Base-by-base conservation (phyloP, 805 yeast genomes). In the Metahyphopichia silvanorum region DNA sequence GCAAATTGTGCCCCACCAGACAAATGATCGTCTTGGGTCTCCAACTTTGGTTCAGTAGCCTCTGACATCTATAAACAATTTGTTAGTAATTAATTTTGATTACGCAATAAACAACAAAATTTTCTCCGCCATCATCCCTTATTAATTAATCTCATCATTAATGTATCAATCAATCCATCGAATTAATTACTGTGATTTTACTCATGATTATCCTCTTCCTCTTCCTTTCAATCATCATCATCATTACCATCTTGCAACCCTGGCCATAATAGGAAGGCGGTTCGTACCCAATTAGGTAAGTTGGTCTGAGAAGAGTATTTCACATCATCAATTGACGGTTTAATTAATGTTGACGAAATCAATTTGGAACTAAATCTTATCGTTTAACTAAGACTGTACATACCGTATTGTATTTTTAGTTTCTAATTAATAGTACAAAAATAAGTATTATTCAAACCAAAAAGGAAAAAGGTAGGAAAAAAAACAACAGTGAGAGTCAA, bases 41-140 rank as follows among this genome's bases (percentile, higher is more conserved):
- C 70, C 51, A 64, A 53, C 45, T 66, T 66, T 34, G 64, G 46
- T 36, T 63, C 66, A 26, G 64, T 57, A 42, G 57, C 64, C 43
- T 60, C 65, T 40, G 70, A 64, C 71, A 65, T 61, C 46, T 44
- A 29, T 27, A 35, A 12, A 19, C 12, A 15, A 32, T 21, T 18
- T 6, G 51, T 49, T 46, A 49, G 49, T 44, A 46, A 17, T 27
- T 17, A 15, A 13, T 18, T 17, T 9, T 16, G n/a, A 17, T 17
- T 15, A 25, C 16, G 16, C 16, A 12, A 25, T 12, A 6, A 25
- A 25, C 27, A 16, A 27, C 29, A 26, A 26, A 16, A 17, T 14
- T 16, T n/a, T 10, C 12, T 8, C 13, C 12, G 12, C 3, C 21
- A 18, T 17, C 30, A 11, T n/a, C 17, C 17, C 7, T 20, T 10